Conservation (phyloP, 1,139 yeast species). For the Yamadazyma dendronema region DNA sequence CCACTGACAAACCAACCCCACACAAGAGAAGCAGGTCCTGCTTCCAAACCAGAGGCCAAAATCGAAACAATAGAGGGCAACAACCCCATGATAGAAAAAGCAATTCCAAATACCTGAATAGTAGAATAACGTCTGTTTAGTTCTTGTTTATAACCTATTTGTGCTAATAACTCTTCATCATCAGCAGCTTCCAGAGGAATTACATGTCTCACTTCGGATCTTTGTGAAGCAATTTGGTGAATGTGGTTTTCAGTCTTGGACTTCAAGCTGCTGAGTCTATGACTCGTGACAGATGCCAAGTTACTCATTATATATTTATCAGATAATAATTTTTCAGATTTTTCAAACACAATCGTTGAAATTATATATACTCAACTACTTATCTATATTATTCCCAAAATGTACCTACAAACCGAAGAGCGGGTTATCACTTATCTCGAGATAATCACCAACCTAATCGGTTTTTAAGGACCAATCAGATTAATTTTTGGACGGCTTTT, state of each 20-base stretch:
- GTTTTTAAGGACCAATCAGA: too few species aligned
- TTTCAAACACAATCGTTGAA: too few species aligned
- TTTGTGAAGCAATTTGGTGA: slow-evolving; percentile 21
- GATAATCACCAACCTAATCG: too few species aligned
- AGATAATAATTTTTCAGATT: too few species aligned
- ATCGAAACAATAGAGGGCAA: slow-evolving; percentile 46
- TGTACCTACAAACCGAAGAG: too few species aligned
- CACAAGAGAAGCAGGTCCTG: slow-evolving; percentile 47
- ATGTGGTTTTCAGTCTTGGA: slow-evolving; percentile 24
- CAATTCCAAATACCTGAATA: slow-evolving; percentile 52
- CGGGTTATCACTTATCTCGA: too few species aligned
- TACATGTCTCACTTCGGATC: slow-evolving; percentile 27
- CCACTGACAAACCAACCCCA: slow-evolving; percentile 75
- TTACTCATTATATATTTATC: slow-evolving; percentile 5
- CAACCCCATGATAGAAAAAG: slow-evolving; percentile 53
- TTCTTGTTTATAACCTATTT: slow-evolving; percentile 55
- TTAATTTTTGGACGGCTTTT: too few species aligned
- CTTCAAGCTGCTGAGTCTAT: slow-evolving; percentile 13
- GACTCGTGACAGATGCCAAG: slow-evolving; percentile 8
- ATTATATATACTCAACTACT: too few species aligned
- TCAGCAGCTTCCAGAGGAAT: slow-evolving; percentile 25
- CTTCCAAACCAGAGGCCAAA: slow-evolving; percentile 35
- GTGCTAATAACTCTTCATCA: slow-evolving; percentile 50
- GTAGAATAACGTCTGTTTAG: slow-evolving; percentile 47
- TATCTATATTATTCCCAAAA: too few species aligned